A percentile compares a stretch with the other conserved stretches of the same genome.
These are phyloP conservation scores for Globisporangium spiculum DNA, from an alignment of 352 stramenopile genomes.

Conservation along the genomic window DNA sequence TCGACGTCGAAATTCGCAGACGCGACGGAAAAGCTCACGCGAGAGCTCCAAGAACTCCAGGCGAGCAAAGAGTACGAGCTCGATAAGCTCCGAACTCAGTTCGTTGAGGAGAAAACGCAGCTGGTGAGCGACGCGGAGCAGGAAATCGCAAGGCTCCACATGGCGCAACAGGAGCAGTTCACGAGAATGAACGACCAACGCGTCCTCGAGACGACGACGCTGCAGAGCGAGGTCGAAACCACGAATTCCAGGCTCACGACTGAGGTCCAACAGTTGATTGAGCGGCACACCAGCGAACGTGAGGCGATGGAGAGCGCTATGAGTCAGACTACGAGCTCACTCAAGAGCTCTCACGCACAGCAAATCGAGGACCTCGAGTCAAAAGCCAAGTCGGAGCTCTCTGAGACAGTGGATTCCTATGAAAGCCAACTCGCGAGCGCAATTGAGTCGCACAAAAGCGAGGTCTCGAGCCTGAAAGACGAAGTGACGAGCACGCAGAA, in stretches of 20 bases:
- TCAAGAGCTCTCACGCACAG: conserved; percentile 22
- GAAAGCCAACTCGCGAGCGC: conserved; percentile 19
- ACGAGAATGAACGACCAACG: conserved; percentile 22
- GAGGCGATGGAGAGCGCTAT: conserved; percentile 18
- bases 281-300: conserved; percentile 24
- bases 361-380: conserved; percentile 21
- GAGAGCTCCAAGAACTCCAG: conserved; percentile 27
- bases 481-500: conserved; percentile 16
- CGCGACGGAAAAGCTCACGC: conserved; percentile 21
- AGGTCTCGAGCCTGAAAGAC: conserved; percentile 20
- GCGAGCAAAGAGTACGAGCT: conserved; percentile 27
- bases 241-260: conserved; percentile 10
- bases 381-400: conserved; percentile 21
- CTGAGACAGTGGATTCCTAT: conserved; percentile 23
- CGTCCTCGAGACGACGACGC: conserved; percentile 20
- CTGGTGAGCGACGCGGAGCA: conserved; percentile 23
- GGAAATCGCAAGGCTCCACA: conserved; percentile 24
- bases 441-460: conserved; percentile 15
- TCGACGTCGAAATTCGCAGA: conserved; percentile 25
- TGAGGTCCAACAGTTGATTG: conserved; percentile 25
- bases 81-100: conserved; percentile 17
- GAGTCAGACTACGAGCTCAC: conserved; percentile 14
- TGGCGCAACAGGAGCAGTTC: conserved; percentile 33
- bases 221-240: conserved; percentile 21
- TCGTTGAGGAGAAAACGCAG: conserved; percentile 20